Conservation (phyloP, 352 stramenopile genomes). For the Pythium brassicae region DNA sequence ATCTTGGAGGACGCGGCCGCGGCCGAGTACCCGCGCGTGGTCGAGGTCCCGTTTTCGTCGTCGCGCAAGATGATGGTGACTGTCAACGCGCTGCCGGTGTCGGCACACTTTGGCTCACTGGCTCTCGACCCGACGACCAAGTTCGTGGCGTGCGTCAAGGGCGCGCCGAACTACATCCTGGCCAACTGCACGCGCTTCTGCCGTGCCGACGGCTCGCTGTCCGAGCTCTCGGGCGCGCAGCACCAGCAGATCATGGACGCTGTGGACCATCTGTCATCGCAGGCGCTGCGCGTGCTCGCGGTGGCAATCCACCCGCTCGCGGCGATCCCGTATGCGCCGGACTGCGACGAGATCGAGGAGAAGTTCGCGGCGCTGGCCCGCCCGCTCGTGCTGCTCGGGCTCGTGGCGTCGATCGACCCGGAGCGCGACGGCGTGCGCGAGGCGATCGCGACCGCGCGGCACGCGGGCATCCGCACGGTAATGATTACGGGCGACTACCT, state of each 20-base stretch:
- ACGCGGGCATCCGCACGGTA: slow-evolving; percentile 60
- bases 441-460: slow-evolving; percentile 40
- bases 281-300: slow-evolving; percentile 85
- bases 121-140: slow-evolving; percentile 29
- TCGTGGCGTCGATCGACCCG: slow-evolving; percentile 92
- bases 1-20: slow-evolving; percentile 54
- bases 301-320: slow-evolving; percentile 78
- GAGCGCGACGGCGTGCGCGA: slow-evolving; percentile 57
- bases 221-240: slow-evolving; percentile 32
- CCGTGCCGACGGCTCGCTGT: slow-evolving; percentile 38
- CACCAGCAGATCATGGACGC: slow-evolving; percentile 43
- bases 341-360: slow-evolving; percentile 58
- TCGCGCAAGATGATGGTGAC: slow-evolving; percentile 94
- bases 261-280: slow-evolving; percentile 66
- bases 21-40: slow-evolving; percentile 60
- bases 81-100: slow-evolving; percentile 39
- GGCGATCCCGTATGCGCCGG: slow-evolving; percentile 34
- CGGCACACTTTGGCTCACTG: slow-evolving; percentile 37
- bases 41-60: slow-evolving; percentile 93
- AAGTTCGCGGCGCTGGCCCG: slow-evolving; percentile 66
- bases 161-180: slow-evolving; percentile 67
- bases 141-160: slow-evolving; percentile 59
- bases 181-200: slow-evolving; percentile 59
- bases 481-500: slow-evolving; percentile 97
- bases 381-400: slow-evolving; percentile 86